These are phyloP conservation scores for Rachicladosporium sp. DNA, from an alignment of 2,329 filamentous ascomycete species.

Conservation along the genomic window DNA sequence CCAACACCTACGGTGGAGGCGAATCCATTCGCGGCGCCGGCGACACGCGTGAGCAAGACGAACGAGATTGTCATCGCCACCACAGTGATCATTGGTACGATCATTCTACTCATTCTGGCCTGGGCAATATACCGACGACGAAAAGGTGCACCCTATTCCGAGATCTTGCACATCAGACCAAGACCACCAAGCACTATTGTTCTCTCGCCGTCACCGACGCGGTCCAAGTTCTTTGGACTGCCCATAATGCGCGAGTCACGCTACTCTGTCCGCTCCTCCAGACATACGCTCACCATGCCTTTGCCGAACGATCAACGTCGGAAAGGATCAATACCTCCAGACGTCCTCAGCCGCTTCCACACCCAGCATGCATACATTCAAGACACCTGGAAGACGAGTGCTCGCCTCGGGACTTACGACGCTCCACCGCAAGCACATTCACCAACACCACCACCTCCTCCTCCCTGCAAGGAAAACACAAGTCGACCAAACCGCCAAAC, in stretches of 20 bases:
- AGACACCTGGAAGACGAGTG: too few species aligned
- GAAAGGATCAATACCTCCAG: not conserved
- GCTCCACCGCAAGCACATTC: too few species aligned
- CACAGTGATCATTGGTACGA: slow-evolving; percentile 2
- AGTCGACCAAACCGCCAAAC: too few species aligned
- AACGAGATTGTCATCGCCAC: too few species aligned
- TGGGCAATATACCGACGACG: slow-evolving; percentile 13
- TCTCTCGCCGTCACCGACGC: slow-evolving; percentile 6
- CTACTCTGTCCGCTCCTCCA: slow-evolving; percentile 14
- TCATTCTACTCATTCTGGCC: slow-evolving; percentile 12
- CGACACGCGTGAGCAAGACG: too few species aligned
- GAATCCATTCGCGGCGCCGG: too few species aligned
- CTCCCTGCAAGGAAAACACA: too few species aligned
- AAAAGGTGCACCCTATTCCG: slow-evolving; percentile 13
- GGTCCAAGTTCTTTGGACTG: slow-evolving; percentile 4
- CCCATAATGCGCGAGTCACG: slow-evolving; percentile 16
- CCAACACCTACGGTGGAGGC: too few species aligned
- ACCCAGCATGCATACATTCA: too few species aligned
- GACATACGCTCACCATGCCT: slow-evolving; percentile 6
- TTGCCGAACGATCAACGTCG: not conserved
- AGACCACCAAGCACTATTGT: slow-evolving; percentile 9
- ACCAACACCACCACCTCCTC: too few species aligned
- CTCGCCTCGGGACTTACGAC: too few species aligned
- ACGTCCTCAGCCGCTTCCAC: too few species aligned
- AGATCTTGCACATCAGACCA: slow-evolving; percentile 13